Conservation (phyloP, 1,284 basidiomycete species). For the Fomes fomentarius region DNA sequence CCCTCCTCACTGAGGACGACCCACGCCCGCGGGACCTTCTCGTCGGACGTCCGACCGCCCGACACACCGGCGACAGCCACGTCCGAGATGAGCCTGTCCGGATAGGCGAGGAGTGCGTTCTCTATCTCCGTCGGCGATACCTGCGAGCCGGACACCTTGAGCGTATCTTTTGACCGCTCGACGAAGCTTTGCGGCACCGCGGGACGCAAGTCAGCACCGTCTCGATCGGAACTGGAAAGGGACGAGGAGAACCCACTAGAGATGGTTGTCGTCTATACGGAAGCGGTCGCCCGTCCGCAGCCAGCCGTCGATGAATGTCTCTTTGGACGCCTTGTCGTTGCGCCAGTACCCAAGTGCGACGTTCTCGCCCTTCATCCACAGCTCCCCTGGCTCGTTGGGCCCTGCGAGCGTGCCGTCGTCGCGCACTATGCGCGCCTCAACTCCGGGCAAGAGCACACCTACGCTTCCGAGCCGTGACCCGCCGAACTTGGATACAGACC, state of each 20-base stretch:
- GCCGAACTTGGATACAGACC: conserved; percentile 46
- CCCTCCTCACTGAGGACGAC: conserved; percentile 63
- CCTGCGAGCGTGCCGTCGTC: conserved; percentile 62
- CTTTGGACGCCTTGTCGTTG: conserved; percentile 64
- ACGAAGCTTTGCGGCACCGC: conserved; percentile 49
- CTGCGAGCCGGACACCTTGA: conserved; percentile 75
- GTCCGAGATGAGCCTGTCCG: conserved; percentile 59
- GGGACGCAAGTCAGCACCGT: neutral
- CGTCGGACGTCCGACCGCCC: conserved; percentile 66
- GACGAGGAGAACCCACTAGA: conserved; percentile 59
- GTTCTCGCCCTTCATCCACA: conserved; percentile 58
- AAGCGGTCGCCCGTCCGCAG: conserved; percentile 73
- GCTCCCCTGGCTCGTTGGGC: conserved; percentile 64
- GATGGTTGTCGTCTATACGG: conserved; percentile 55
- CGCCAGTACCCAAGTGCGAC: conserved; percentile 71
- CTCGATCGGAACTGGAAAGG: no score
- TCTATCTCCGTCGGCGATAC: conserved; percentile 80
- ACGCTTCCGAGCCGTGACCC: conserved; percentile 48
- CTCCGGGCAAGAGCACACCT: conserved; percentile 63
- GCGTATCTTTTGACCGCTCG: conserved; percentile 69
- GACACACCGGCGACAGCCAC: conserved; percentile 71
- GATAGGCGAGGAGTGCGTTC: conserved; percentile 58
- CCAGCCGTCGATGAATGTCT: conserved; percentile 73
- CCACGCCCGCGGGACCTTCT: conserved; percentile 76
- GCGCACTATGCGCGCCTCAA: conserved; percentile 62